These are phyloP conservation scores for Tetrahymena malaccensis DNA, from an alignment of 73 alveolate species.

Conservation along the genomic window DNA sequence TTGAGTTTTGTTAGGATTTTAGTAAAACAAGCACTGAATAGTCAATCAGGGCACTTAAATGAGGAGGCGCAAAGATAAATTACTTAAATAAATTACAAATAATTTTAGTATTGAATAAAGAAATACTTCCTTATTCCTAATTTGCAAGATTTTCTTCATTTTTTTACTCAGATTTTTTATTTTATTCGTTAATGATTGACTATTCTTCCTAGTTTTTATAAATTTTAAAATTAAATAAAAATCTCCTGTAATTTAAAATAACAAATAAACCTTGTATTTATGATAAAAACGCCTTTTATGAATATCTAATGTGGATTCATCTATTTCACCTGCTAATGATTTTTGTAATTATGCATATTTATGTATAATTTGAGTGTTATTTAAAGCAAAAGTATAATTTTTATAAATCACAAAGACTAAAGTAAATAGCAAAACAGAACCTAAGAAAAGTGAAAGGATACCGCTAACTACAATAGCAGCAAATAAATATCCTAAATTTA, in stretches of 20 bases:
- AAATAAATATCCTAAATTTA: not conserved
- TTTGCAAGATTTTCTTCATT: not conserved
- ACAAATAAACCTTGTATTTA: not conserved
- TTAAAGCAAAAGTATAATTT: not conserved
- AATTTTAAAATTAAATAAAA: too few species aligned
- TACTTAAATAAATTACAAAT: not conserved
- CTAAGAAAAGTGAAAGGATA: not conserved
- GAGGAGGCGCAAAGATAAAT: not conserved
- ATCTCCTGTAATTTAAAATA: too few species aligned
- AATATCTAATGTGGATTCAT: not conserved
- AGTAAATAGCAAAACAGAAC: not conserved
- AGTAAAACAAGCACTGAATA: not conserved
- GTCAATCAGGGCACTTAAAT: not conserved
- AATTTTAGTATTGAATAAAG: not conserved
- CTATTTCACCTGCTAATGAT: not conserved
- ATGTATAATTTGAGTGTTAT: not conserved
- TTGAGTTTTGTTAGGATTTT: not conserved
- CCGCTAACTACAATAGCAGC: not conserved
- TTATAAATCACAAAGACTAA: not conserved
- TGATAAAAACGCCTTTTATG: not conserved
- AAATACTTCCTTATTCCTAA: not conserved
- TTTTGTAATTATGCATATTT: not conserved
- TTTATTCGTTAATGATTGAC: not conserved
- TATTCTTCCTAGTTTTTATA: not conserved
- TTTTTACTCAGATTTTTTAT: not conserved